A percentile compares a stretch with the other conserved stretches of the same genome.
phyloP scores from a whole-genome alignment of 495 filamentous ascomycete genomes.

The Aspergillus nidulans region DNA sequence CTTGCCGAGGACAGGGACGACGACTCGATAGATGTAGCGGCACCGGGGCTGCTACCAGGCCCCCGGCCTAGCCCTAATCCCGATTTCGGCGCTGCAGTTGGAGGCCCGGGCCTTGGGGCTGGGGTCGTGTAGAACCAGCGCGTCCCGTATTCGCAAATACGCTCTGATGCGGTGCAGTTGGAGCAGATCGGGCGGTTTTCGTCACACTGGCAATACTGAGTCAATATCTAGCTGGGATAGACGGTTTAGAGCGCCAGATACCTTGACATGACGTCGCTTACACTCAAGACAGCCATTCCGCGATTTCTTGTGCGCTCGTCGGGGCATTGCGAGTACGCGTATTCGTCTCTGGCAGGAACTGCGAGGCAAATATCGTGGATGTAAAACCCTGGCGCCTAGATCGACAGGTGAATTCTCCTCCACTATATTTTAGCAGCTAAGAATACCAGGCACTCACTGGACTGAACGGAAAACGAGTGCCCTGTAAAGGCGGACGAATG shows the following conservation, averaged over 20 bases:
- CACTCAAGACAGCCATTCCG: conserved; percentile 36
- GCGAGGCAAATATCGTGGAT: neutral
- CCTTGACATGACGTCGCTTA: conserved; percentile 39
- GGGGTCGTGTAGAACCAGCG: neutral
- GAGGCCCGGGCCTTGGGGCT: neutral
- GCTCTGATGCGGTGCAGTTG: conserved; percentile 31
- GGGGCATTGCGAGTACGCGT: conserved; percentile 16
- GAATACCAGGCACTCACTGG: too few relatives aligned
- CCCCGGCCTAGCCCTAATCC: too few relatives aligned
- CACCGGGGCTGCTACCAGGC: too few relatives aligned
- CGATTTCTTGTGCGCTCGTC: conserved; percentile 33
- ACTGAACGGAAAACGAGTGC: too few relatives aligned
- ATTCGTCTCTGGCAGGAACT: neutral
- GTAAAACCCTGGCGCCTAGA: neutral
- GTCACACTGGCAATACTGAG: conserved; percentile 26
- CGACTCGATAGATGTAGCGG: neutral
- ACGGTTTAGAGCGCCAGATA: conserved; percentile 3
- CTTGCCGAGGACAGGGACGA: neutral
- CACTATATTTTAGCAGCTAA: too few relatives aligned
- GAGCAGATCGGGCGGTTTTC: conserved; percentile 31
- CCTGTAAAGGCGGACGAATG: neutral
- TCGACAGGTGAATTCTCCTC: too few relatives aligned
- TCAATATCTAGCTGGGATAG: neutral
- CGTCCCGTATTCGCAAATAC: conserved; percentile 21
- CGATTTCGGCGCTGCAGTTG: too few relatives aligned